phyloP scores from a whole-genome alignment of 371 early-diverging fungal species.

The Rhizopus microsporus region DNA sequence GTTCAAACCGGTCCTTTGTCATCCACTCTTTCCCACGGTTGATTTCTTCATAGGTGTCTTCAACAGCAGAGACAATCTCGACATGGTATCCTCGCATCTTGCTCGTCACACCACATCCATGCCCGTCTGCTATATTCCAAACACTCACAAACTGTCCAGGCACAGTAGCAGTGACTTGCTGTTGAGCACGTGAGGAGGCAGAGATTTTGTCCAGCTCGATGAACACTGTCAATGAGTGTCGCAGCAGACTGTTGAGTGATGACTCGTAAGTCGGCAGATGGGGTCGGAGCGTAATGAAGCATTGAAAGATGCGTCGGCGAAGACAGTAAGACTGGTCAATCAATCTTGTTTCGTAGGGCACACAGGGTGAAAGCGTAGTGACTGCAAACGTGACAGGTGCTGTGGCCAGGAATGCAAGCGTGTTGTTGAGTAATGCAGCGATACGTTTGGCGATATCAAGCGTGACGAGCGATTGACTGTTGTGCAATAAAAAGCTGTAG shows the following conservation, averaged over 20 bases:
- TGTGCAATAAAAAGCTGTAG: slow-evolving; percentile 72
- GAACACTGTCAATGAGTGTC: slow-evolving; percentile 55
- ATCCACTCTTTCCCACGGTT: slow-evolving; percentile 56
- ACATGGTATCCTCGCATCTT: slow-evolving; percentile 59
- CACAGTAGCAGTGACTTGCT: slow-evolving; percentile 51
- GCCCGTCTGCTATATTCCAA: slow-evolving; percentile 63
- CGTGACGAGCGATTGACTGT: slow-evolving; percentile 65
- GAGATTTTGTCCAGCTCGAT: slow-evolving; percentile 58
- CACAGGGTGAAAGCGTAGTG: slow-evolving; percentile 43
- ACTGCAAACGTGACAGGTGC: slow-evolving; percentile 57
- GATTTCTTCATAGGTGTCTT: slow-evolving; percentile 37
- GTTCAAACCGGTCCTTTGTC: slow-evolving; percentile 59
- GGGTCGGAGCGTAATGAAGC: slow-evolving; percentile 70
- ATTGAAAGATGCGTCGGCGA: slow-evolving; percentile 71
- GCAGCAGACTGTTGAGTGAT: slow-evolving; percentile 56
- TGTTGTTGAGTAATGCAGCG: slow-evolving; percentile 77
- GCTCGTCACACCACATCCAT: slow-evolving; percentile 65
- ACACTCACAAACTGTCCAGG: slow-evolving; percentile 60
- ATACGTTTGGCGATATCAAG: slow-evolving; percentile 83
- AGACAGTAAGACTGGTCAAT: slow-evolving; percentile 66
- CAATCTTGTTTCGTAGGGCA: slow-evolving; percentile 46
- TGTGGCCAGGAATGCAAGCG: slow-evolving; percentile 64
- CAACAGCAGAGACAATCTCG: slow-evolving; percentile 42
- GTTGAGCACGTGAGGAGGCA: slow-evolving; percentile 55
- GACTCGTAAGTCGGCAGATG: slow-evolving; percentile 67